Conservation (phyloP, 1,139 yeast genomes). For the Blastobotrys raffinosifermentans region DNA sequence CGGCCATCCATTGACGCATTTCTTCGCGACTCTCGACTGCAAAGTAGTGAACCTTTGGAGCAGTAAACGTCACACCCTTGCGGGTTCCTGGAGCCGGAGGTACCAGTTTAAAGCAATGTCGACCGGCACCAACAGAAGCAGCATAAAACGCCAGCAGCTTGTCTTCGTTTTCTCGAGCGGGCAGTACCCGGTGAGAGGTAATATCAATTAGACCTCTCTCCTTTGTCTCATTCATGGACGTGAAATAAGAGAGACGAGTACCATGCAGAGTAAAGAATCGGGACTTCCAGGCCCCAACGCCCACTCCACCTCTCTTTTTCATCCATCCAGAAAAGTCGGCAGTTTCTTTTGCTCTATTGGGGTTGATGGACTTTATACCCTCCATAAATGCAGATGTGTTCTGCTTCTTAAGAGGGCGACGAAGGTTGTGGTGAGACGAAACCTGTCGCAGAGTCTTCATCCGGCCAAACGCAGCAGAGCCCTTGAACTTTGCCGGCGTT, state of each 20-base stretch:
- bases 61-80: constrained; percentile 93
- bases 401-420: constrained; percentile 30
- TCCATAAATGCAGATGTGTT: constrained; percentile 89
- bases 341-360: constrained; percentile 68
- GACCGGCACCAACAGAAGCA: constrained; percentile 87
- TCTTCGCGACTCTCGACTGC: constrained; percentile 90
- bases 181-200: constrained; percentile 87
- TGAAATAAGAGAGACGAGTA: constrained; percentile 83
- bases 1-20: constrained; percentile 94
- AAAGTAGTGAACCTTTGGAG: constrained; percentile 91
- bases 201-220: constrained; percentile 94
- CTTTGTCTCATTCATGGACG: constrained; percentile 68
- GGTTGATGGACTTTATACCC: constrained; percentile 73
- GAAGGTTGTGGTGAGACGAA: constrained; percentile 27
- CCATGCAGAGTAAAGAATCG: constrained; percentile 89
- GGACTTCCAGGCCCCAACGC: constrained; percentile 87
- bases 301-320: constrained; percentile 82
- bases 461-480: constrained; percentile 10
- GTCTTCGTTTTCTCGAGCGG: constrained; percentile 67
- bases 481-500: constrained; percentile 6
- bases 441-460: constrained; percentile 22
- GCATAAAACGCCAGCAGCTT: constrained; percentile 80
- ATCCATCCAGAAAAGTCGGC: constrained; percentile 91
- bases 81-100: constrained; percentile 98
- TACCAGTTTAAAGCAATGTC: constrained; percentile 83